phyloP scores from a whole-genome alignment of 2,329 filamentous ascomycete species.

The Ophiostoma sp. region DNA sequence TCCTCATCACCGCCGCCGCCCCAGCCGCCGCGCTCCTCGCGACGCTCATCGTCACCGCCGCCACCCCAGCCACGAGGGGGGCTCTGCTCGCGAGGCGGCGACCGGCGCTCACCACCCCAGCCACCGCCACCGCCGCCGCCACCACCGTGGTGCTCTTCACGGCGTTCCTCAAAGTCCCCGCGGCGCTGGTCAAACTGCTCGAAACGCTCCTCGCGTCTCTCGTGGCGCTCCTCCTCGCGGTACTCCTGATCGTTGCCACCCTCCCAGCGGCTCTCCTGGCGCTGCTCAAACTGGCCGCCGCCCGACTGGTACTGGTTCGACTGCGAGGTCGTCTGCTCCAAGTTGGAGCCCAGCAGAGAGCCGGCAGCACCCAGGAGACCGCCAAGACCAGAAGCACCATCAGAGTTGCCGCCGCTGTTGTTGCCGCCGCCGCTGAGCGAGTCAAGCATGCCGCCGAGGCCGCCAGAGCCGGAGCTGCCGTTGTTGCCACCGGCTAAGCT shows the following conservation, averaged over 20 bases:
- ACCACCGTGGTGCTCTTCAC: background rate
- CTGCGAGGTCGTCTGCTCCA: constrained; percentile 44
- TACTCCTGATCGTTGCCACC: constrained; percentile 28
- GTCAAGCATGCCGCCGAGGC: constrained; percentile 17
- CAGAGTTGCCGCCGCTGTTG: constrained; percentile 10
- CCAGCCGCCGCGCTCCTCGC: constrained; percentile 25
- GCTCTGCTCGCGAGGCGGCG: constrained; percentile 17
- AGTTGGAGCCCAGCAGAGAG: constrained; percentile 50
- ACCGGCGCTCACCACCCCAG: constrained; percentile 10
- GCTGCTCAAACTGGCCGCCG: constrained; percentile 55
- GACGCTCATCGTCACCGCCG: constrained; percentile 20
- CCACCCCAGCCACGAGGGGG: constrained; percentile 25
- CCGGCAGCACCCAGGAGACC: constrained; percentile 66
- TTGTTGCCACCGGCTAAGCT: constrained; percentile 37
- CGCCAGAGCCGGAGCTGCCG: constrained; percentile 20
- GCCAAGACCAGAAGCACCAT: constrained; percentile 51
- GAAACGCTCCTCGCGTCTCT: too few species aligned
- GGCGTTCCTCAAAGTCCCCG: background rate
- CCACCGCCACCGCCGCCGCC: background rate
- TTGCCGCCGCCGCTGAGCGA: constrained; percentile 11
- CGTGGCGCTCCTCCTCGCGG: background rate
- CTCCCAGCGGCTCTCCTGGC: constrained; percentile 48
- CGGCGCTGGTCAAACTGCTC: constrained; percentile 50
- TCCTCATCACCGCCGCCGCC: constrained; percentile 27
- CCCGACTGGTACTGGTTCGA: constrained; percentile 50